Percentiles rank a stretch among this genome's conserved stretches.
Evolutionary conservation across 495 filamentous ascomycete genomes (phyloP).

Genomic region (Penicillium lividum): DNA sequence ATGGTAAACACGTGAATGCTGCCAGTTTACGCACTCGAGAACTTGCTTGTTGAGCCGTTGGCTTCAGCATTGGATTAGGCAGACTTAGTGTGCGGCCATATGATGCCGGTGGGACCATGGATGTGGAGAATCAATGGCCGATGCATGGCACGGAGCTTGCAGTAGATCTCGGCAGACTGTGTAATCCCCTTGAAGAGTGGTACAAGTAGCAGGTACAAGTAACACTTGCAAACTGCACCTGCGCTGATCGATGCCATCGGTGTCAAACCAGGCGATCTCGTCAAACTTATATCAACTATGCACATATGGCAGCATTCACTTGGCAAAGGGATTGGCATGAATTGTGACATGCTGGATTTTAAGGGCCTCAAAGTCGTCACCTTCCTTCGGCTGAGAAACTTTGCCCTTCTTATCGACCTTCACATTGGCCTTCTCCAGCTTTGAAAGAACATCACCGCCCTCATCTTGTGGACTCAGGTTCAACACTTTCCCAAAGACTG

Average conservation of each 20-base stretch:
- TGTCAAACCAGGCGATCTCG: background rate
- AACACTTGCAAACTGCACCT: background rate
- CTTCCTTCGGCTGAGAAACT: constrained; percentile 59
- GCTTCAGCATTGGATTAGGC: background rate
- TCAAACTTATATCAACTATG: background rate
- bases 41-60: background rate
- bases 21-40: background rate
- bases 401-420: constrained; percentile 91
- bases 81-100: background rate
- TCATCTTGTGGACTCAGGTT: constrained; percentile 47
- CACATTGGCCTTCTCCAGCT: constrained; percentile 72
- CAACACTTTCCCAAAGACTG: constrained; percentile 85
- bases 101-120: background rate
- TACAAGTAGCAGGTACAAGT: background rate
- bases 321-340: constrained; percentile 91
- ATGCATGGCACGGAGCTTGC: background rate
- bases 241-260: constrained; percentile 1
- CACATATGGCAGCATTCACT: constrained; percentile 39
- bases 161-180: background rate
- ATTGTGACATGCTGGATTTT: constrained; percentile 77
- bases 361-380: constrained; percentile 51
- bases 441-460: constrained; percentile 50
- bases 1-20: background rate
- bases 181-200: background rate
- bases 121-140: background rate